phyloP scores from a whole-genome alignment of 192 early-diverging fungal genomes.

The Backusella tarrabulga region DNA sequence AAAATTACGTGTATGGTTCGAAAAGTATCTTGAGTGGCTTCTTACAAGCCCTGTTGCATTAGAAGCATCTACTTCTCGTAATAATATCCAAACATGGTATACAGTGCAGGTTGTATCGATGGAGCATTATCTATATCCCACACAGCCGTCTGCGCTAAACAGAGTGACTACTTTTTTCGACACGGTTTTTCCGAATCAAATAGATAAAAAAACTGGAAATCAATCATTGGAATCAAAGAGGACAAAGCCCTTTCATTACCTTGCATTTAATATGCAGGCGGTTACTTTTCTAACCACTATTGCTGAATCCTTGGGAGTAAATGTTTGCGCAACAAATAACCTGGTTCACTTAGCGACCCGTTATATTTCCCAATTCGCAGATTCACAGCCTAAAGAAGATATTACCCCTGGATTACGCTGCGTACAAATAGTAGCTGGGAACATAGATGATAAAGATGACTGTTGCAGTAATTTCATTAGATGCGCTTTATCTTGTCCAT shows the following conservation, averaged over 20 bases:
- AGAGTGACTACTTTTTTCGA: slow-evolving; percentile 13
- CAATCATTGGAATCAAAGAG: slow-evolving; percentile 35
- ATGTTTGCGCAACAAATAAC: slow-evolving; percentile 2
- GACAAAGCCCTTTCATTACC: slow-evolving; percentile 36
- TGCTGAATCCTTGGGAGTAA: background rate
- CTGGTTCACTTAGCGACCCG: slow-evolving; percentile 19
- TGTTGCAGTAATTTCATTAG: slow-evolving; percentile 11
- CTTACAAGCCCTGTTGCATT: slow-evolving; percentile 22
- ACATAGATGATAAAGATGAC: slow-evolving; percentile 13
- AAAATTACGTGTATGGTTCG: slow-evolving; percentile 20
- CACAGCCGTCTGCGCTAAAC: background rate
- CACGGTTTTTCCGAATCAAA: slow-evolving; percentile 10
- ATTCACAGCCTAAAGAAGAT: slow-evolving; percentile 18
- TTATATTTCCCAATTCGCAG: slow-evolving; percentile 13
- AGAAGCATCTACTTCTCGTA: slow-evolving; percentile 11
- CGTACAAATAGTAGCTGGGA: slow-evolving; percentile 8
- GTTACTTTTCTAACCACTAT: slow-evolving; percentile 21
- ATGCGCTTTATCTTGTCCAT: background rate
- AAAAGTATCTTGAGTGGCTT: slow-evolving; percentile 34
- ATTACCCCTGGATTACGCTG: slow-evolving; percentile 18
- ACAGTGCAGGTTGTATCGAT: slow-evolving; percentile 34
- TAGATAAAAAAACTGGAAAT: slow-evolving; percentile 27
- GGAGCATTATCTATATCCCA: slow-evolving; percentile 12
- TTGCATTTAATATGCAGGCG: slow-evolving; percentile 37
- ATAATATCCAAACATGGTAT: slow-evolving; percentile 38